Evolutionary conservation across 129 eudicot species (phyloP), one percentile per base, ranked within the genome.

Genomic region (Ambrosia trifida): DNA sequence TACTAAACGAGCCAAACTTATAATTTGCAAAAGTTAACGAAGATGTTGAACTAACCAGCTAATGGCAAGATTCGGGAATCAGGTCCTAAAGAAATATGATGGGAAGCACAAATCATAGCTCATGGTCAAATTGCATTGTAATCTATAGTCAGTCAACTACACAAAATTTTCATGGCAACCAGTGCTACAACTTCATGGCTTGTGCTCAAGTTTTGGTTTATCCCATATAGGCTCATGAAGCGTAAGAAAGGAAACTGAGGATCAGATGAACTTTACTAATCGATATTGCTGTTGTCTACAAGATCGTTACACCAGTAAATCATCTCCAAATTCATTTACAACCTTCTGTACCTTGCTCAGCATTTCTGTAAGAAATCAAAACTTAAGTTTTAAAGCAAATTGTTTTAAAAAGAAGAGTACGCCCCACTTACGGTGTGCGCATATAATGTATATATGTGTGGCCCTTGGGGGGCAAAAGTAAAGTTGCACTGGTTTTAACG

Each of bases 341-440:
- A 85, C 86, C 64, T 82, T 75, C 79, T 91, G 80, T 46, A 88
- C 95, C 78, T 85, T 91, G 68, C 51, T 72, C 78, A 88, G 66
- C 70, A 85, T 77, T 36, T 84, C 97, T 91, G 86, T 44, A 28
- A 68, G 33, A 74, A 57, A 5, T 66, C 45, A 76, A 64, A 57
- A 33, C 41, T 70, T 41, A 78, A 74, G 60, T 31, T 66, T 33
- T 70, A 38, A 38, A 38, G 40, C 41, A 33, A 24, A 47, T 19
- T 9, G 51, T 24, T 19, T 38, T 24, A 47, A 50, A 50, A 50
- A 50, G 56, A 50, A 50, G 24, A 50, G 14, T 16, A 50, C n/a
- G n/a, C n/a, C n/a, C n/a, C n/a, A n/a, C n/a, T n/a, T n/a, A n/a
- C n/a, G n/a, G n/a, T n/a, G n/a, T n/a, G n/a, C n/a, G n/a, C n/a